Evolutionary conservation across 768 basidiomycete species (phyloP), one percentile per base, ranked within the genome.

Genomic region (Phylloporus sp.): DNA sequence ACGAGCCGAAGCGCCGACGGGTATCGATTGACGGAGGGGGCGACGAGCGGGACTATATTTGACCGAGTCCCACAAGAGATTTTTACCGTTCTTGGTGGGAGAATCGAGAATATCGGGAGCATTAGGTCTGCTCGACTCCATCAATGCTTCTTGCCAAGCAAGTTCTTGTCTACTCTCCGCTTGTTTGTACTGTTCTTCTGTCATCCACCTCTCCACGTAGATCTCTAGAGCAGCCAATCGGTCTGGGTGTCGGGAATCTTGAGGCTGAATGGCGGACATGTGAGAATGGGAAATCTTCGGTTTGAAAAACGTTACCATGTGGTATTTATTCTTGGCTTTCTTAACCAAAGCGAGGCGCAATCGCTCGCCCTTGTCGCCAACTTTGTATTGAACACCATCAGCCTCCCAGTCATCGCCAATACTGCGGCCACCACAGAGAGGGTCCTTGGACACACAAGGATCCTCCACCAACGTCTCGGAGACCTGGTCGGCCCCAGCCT

Each of bases 391-490:
- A 28, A 84, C 69, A 34, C 83, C 86, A 55, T 84, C 81, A 27
- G 66, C 76, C 53, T 84, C 80, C 88, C 88, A 91, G 61, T 82
- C 76, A 27, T 90, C 87, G 22, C 86, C 86, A 48, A 86, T 74
- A 48, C 70, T 74, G 42, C 80, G 77, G 22, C 75, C 73, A 53
- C 73, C 76, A 47, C 79, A 78, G n/a, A 73, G 68, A 9, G 74
- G 70, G 53, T 77, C 77, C 39, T 61, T 65, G 5, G 80, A 79
- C 9, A 72, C 56, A 21, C 69, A 62, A 9, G 72, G 70, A n/a
- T 70, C 77, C 26, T 76, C 75, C 63, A 74, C 68, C 5, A 70
- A 76, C n/a, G 69, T 55, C 60, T 83, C 76, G 38, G 68, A 69
- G 28, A 64, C 67, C 3, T 71, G 72, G 17, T 74, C 73, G 33